Conservation (phyloP, 495 filamentous ascomycete species). For the Staphylotrichum tortipilum region DNA sequence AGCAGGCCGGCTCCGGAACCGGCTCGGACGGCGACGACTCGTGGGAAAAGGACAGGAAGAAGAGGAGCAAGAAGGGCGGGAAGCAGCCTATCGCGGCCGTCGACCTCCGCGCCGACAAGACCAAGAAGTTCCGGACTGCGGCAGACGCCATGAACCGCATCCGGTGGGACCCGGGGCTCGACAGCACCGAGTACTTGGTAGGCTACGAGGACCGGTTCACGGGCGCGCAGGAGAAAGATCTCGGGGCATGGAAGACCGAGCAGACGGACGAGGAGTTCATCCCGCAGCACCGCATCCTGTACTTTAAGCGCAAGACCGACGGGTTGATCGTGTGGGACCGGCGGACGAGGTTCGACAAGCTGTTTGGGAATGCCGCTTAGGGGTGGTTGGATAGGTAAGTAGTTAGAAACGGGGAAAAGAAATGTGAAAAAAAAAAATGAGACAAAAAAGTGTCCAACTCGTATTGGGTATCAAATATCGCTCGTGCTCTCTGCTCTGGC, state of each 20-base stretch:
- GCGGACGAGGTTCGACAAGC: slow-evolving; percentile 32
- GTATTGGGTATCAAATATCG: slow-evolving; percentile 1
- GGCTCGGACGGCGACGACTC: neutral
- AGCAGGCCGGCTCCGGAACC: neutral
- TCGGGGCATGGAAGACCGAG: slow-evolving; percentile 64
- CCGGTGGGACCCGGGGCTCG: slow-evolving; percentile 58
- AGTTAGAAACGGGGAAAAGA: no score
- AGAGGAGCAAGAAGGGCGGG: neutral
- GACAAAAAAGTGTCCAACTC: neutral
- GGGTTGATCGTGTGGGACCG: slow-evolving; percentile 53
- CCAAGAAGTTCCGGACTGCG: slow-evolving; percentile 34
- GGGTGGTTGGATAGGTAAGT: neutral
- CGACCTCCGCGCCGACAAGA: slow-evolving; percentile 10
- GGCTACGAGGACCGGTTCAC: slow-evolving; percentile 70
- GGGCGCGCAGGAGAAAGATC: slow-evolving; percentile 52
- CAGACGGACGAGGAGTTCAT: slow-evolving; percentile 79
- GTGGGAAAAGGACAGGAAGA: slow-evolving; percentile 11
- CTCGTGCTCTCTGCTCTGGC: neutral
- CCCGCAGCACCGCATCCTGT: slow-evolving; percentile 68
- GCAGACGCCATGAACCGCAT: slow-evolving; percentile 64
- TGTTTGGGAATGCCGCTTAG: slow-evolving; percentile 34
- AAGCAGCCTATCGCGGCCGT: slow-evolving; percentile 5
- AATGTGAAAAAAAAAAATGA: no score
- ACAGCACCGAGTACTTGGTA: slow-evolving; percentile 56
- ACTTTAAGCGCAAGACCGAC: slow-evolving; percentile 55